Evolutionary conservation across 2,329 filamentous ascomycete genomes (phyloP), one percentile per base, ranked within the genome.

Genomic region (Fusarium nanum): DNA sequence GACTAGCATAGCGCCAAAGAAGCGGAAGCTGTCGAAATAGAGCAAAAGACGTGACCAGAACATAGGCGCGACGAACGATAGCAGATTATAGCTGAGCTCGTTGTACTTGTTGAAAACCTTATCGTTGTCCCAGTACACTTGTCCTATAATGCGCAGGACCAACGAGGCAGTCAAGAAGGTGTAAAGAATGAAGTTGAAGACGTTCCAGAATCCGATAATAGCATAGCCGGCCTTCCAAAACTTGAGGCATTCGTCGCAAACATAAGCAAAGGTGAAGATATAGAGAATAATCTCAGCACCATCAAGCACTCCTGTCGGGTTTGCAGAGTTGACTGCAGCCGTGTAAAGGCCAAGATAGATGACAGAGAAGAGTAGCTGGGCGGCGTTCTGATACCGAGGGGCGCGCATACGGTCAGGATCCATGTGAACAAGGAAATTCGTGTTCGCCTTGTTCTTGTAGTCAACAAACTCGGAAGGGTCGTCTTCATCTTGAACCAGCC

Each of bases 1-100:
- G 3, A 99, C 95, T 2, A 99, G 88, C 96, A 99, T 99, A 52
- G 95, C 94, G 25, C 96, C 96, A 76, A 99, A 99, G 84, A 99
- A 99, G 58, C 93, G 90, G 85, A 97, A 89, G 34, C 92, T 93
- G 80, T 99, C 96, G 20, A 99, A 88, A 77, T 98, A 99, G 9
- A 99, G 88, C 67, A 99, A 83, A 63, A 99, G 86, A 7, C 96
- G 92, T 77, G 91, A 92, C 95, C 96, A 99, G 80, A 99, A 98
- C 92, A 99, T 93, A 0, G 96, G 96, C 0, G 96, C 94, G 5
- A 91, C 90, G 79, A 98, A 97, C 12, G 96, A 94, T 25, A 99
- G 83, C 78, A 98, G 94, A 80, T 97, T 97, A 81, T 99, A 99
- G 77, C 92, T 94, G 22, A 98, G 83, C 61, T 88, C 85, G 78